phyloP scores from a whole-genome alignment of 2,329 filamentous ascomycete species.

The Ceratocystis papillata region DNA sequence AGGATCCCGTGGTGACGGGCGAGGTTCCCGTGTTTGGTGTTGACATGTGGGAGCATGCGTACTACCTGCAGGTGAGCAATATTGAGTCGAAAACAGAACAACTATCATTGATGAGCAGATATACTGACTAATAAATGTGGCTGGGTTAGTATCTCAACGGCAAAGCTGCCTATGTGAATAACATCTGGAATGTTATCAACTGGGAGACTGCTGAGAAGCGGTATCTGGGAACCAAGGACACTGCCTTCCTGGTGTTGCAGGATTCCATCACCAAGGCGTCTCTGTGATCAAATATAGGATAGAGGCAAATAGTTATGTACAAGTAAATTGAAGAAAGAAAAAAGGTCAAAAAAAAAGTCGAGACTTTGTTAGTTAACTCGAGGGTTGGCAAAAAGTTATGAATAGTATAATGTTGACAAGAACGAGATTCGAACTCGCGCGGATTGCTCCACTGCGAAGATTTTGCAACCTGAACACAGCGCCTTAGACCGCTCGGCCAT shows the following conservation, averaged over 20 bases:
- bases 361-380: not conserved
- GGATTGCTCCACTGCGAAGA: slow-evolving; percentile 20
- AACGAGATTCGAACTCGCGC: slow-evolving; percentile 20
- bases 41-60: slow-evolving; percentile 92
- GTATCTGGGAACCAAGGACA: slow-evolving; percentile 41
- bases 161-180: slow-evolving; percentile 63
- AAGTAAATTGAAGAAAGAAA: not conserved
- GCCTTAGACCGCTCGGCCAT: slow-evolving; percentile 23
- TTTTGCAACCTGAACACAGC: slow-evolving; percentile 22
- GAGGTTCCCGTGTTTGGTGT: slow-evolving; percentile 61
- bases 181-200: slow-evolving; percentile 69
- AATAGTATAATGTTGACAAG: not conserved
- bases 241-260: slow-evolving; percentile 38
- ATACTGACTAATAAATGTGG: slow-evolving; percentile 11
- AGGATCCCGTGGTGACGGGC: slow-evolving; percentile 62
- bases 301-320: too few species aligned
- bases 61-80: slow-evolving; percentile 62
- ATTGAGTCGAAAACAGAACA: not conserved
- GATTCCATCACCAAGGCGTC: slow-evolving; percentile 33
- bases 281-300: not conserved
- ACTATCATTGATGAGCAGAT: not conserved
- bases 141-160: slow-evolving; percentile 59
- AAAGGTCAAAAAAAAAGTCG: not conserved
- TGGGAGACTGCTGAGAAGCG: slow-evolving; percentile 60
- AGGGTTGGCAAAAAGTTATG: not conserved